These are phyloP conservation scores for Coriolopsis trogii DNA, from an alignment of 1,284 basidiomycete genomes.

Conservation along the genomic window DNA sequence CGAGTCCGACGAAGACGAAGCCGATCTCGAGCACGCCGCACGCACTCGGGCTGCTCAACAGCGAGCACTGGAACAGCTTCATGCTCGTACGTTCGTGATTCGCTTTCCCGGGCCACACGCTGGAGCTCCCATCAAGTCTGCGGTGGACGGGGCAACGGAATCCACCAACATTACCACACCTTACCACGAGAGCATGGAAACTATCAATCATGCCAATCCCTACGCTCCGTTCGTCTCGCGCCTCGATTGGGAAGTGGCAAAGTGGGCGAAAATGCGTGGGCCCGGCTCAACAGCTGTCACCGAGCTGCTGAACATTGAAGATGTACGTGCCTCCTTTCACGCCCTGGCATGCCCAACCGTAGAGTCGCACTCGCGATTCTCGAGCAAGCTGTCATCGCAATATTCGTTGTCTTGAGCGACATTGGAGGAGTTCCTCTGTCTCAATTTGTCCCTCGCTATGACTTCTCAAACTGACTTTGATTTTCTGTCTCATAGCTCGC, in stretches of 20 bases:
- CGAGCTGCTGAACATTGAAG: conserved; percentile 19
- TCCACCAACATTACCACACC: not conserved
- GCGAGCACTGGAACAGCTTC: no score
- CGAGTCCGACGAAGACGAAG: no score
- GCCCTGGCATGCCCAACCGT: no score
- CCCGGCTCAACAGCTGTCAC: conserved; percentile 7
- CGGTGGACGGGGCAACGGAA: not conserved
- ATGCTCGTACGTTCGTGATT: no score
- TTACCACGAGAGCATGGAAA: not conserved
- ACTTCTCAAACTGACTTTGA: not conserved
- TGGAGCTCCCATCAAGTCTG: no score
- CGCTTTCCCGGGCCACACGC: no score
- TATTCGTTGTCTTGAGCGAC: no score
- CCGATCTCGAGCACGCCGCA: no score
- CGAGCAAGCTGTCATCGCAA: no score
- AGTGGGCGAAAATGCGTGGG: conserved; percentile 12
- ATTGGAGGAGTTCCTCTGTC: no score
- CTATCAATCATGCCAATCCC: not conserved
- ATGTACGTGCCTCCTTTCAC: conserved; percentile 11
- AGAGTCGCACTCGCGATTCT: no score
- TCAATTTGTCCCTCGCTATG: not conserved
- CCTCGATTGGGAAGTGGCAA: conserved; percentile 2
- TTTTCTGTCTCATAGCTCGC: conserved; percentile 8
- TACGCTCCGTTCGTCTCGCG: conserved; percentile 3
- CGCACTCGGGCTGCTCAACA: no score